Conservation (phyloP, 2,329 filamentous ascomycete genomes). For the Fusarium veterinarium region DNA sequence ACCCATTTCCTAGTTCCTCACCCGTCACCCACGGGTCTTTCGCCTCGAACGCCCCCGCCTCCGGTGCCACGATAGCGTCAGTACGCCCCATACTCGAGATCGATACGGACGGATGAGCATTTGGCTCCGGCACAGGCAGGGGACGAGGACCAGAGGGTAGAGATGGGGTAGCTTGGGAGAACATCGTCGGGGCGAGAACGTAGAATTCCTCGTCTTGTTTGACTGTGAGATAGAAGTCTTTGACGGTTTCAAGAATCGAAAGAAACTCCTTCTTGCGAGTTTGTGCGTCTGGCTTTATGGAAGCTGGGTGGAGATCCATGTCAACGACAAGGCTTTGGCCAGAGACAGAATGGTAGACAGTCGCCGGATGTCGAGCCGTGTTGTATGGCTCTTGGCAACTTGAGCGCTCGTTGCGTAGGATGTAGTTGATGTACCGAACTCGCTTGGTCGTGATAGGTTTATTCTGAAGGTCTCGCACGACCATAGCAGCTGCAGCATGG, state of each 20-base stretch:
- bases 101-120: slow-evolving; percentile 42
- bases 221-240: slow-evolving; percentile 45
- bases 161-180: slow-evolving; percentile 18
- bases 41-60: slow-evolving; percentile 44
- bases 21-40: slow-evolving; percentile 58
- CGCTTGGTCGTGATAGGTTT: background rate
- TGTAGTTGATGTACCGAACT: slow-evolving; percentile 47
- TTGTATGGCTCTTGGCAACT: slow-evolving; percentile 43
- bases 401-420: slow-evolving; percentile 48
- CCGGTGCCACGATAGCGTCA: slow-evolving; percentile 49
- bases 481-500: slow-evolving; percentile 49
- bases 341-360: slow-evolving; percentile 49
- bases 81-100: slow-evolving; percentile 52
- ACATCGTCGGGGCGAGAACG: slow-evolving; percentile 43
- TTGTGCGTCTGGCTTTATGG: rapidly evolving
- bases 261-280: slow-evolving; percentile 37
- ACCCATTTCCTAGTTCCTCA: slow-evolving; percentile 55
- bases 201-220: slow-evolving; percentile 47
- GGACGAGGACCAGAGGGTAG: slow-evolving; percentile 23
- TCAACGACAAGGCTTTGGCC: slow-evolving; percentile 43
- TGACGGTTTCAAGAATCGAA: slow-evolving; percentile 38
- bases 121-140: slow-evolving; percentile 42
- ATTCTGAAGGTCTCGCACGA: slow-evolving; percentile 43
- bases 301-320: slow-evolving; percentile 17
- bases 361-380: slow-evolving; percentile 37